Percentiles rank a stretch among this genome's conserved stretches.
Conservation (phyloP, 805 yeast species). For the Tetrapisispora fleetii region DNA sequence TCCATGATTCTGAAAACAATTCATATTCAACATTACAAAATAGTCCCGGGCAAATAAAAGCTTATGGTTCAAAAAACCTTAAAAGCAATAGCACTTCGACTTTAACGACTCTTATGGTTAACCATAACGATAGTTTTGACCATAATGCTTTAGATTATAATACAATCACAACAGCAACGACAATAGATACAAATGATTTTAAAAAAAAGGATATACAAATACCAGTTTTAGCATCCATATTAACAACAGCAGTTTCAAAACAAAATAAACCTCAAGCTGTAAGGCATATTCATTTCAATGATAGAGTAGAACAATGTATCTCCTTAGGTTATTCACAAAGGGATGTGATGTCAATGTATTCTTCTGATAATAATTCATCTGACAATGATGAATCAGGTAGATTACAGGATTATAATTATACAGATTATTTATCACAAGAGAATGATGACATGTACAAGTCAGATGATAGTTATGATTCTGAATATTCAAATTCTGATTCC, state of each 20-base stretch:
- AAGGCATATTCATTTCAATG: conserved; percentile 84
- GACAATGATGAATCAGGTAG: conserved; percentile 11
- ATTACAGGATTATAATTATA: conserved; percentile 5
- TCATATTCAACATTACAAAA: conserved; percentile 1
- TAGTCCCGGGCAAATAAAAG: not conserved
- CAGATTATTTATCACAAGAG: conserved; percentile 6
- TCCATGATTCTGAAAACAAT: not conserved
- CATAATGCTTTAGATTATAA: not conserved
- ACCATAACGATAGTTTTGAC: not conserved
- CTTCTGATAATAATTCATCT: conserved; percentile 24
- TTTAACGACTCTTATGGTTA: not conserved
- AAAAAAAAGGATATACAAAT: not conserved
- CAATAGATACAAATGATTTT: not conserved
- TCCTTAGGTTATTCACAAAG: conserved; percentile 39
- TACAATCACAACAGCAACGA: not conserved
- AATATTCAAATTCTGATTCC: conserved; percentile 7
- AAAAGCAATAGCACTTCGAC: conserved; percentile 3
- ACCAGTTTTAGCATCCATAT: conserved; percentile 11
- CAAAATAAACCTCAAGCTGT: conserved; percentile 7
- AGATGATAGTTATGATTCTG: conserved; percentile 1
- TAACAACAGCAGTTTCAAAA: conserved; percentile 9
- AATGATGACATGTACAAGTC: conserved; percentile 6
- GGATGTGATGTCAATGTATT: conserved; percentile 25
- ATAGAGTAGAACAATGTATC: conserved; percentile 89
- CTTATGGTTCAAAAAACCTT: not conserved